phyloP scores from a whole-genome alignment of 805 yeast genomes.

The Metschnikowia chrysomelidarum region DNA sequence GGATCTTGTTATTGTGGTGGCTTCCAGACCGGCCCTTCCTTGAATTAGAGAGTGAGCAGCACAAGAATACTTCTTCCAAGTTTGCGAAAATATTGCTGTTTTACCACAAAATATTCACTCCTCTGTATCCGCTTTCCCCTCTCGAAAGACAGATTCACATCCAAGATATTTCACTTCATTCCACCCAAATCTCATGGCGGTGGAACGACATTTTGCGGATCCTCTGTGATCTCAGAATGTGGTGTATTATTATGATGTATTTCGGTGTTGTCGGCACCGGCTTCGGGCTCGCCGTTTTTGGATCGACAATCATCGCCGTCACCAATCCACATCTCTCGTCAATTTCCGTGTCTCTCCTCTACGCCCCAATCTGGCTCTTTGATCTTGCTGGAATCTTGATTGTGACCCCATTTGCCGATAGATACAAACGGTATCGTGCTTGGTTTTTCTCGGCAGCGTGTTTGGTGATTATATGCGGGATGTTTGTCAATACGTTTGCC shows the following conservation, averaged over 20 bases:
- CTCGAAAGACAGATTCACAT: slow-evolving; percentile 57
- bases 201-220: slow-evolving; percentile 55
- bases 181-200: slow-evolving; percentile 50
- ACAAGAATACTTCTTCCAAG: slow-evolving; percentile 15
- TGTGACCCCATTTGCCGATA: slow-evolving; percentile 79
- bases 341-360: slow-evolving; percentile 67
- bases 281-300: slow-evolving; percentile 79
- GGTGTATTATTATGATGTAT: slow-evolving; percentile 85
- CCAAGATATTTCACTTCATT: slow-evolving; percentile 55
- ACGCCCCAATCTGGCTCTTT: slow-evolving; percentile 89
- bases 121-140: slow-evolving; percentile 48
- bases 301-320: slow-evolving; percentile 67
- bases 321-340: slow-evolving; percentile 62
- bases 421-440: slow-evolving; percentile 55
- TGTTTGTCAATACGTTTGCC: slow-evolving; percentile 76
- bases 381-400: slow-evolving; percentile 75
- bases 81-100: slow-evolving; percentile 10
- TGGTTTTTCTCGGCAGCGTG: slow-evolving; percentile 61
- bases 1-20: slow-evolving; percentile 73
- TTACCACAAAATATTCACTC: slow-evolving; percentile 27
- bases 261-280: slow-evolving; percentile 92
- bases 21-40: slow-evolving; percentile 70
- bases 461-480: slow-evolving; percentile 66
- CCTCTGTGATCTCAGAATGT: slow-evolving; percentile 60
- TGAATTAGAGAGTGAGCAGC: slow-evolving; percentile 10